Evolutionary conservation across 2,329 filamentous ascomycete species (phyloP).

Genomic region (Moelleriella libera): DNA sequence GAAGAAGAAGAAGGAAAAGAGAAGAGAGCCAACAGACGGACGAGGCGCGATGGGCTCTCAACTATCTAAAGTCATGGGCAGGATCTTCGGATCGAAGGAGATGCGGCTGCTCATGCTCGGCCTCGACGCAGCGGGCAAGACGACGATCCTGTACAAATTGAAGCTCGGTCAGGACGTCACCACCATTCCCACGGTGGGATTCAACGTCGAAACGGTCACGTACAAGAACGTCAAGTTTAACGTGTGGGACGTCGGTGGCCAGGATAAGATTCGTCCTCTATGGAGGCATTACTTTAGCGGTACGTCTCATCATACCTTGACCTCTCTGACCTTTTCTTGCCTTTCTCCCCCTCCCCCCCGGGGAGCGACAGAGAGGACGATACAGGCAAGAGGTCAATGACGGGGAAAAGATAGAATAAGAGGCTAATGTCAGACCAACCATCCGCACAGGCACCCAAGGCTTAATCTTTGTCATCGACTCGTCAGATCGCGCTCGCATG

Average conservation of each 20-base stretch:
- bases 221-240: constrained; percentile 99
- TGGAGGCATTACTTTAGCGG: constrained; percentile 96
- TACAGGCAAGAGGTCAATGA: too few species aligned
- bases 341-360: not conserved
- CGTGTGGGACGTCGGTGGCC: constrained; percentile 96
- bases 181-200: constrained; percentile 94
- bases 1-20: not conserved
- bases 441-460: constrained; percentile 72
- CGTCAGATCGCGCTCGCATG: constrained; percentile 79
- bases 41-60: constrained; percentile 67
- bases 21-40: not conserved
- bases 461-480: constrained; percentile 97
- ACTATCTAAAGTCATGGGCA: constrained; percentile 92
- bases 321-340: not conserved
- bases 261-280: constrained; percentile 95
- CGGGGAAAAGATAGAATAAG: too few species aligned
- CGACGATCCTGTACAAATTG: constrained; percentile 97
- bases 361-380: not conserved
- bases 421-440: not conserved
- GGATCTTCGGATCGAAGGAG: constrained; percentile 98
- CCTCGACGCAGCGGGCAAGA: constrained; percentile 96
- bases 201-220: constrained; percentile 97
- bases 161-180: constrained; percentile 98
- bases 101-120: constrained; percentile 98
- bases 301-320: constrained; percentile 19